Conservation (phyloP, 768 basidiomycete genomes). For the Leccinum obscurum region DNA sequence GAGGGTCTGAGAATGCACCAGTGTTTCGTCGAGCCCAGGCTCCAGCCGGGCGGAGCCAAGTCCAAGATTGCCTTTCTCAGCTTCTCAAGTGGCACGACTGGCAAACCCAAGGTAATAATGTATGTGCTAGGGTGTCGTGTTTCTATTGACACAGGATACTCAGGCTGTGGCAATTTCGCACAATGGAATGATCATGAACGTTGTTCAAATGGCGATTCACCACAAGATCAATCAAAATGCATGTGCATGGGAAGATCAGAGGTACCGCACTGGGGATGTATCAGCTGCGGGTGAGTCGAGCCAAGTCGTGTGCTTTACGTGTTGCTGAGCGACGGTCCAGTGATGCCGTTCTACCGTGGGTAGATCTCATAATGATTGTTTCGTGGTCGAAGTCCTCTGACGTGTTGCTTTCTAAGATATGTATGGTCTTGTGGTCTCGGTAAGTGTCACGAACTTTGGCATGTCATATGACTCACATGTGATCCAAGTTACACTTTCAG, state of each 20-base stretch:
- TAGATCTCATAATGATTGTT: constrained; percentile 13
- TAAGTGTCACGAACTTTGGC: constrained; percentile 30
- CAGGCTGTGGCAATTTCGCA: constrained; percentile 71
- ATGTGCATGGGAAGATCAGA: constrained; percentile 38
- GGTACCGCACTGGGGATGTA: constrained; percentile 55
- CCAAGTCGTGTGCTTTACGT: background rate
- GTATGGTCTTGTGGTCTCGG: constrained; percentile 58
- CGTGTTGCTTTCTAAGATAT: constrained; percentile 42
- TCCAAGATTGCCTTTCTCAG: constrained; percentile 64
- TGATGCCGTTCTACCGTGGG: constrained; percentile 62
- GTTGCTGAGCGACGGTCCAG: constrained; percentile 31
- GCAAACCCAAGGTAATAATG: constrained; percentile 37
- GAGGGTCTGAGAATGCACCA: constrained; percentile 35
- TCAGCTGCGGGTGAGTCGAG: constrained; percentile 51
- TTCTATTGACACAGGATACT: background rate
- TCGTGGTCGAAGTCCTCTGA: constrained; percentile 12
- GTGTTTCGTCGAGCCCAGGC: constrained; percentile 46
- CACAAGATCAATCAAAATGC: constrained; percentile 43
- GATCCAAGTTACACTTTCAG: constrained; percentile 48
- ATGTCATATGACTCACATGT: constrained; percentile 6
- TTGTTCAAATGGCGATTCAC: constrained; percentile 59
- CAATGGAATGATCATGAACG: constrained; percentile 61
- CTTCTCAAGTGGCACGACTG: constrained; percentile 78
- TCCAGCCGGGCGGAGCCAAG: constrained; percentile 58
- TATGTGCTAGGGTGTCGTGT: too few relatives aligned